Evolutionary conservation across 768 basidiomycete genomes (phyloP).

Genomic region (Lactarius psammicola): DNA sequence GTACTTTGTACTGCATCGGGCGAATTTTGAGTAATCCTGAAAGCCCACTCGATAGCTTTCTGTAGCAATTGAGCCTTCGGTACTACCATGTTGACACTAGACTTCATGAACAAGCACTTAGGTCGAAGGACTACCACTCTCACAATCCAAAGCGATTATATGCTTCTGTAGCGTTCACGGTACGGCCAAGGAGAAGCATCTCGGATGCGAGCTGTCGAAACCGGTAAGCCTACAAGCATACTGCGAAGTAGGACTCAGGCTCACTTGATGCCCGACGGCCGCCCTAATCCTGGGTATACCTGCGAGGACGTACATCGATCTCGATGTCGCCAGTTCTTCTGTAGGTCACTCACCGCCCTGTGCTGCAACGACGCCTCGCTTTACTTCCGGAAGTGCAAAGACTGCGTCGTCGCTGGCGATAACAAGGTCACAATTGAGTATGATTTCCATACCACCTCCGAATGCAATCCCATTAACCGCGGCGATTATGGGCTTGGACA

Average conservation of each 20-base stretch:
- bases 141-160: slow-evolving; percentile 72
- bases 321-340: not conserved
- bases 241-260: slow-evolving; percentile 25
- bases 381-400: slow-evolving; percentile 77
- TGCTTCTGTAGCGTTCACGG: slow-evolving; percentile 66
- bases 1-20: slow-evolving; percentile 79
- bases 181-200: slow-evolving; percentile 68
- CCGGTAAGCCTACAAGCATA: not conserved
- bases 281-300: slow-evolving; percentile 67
- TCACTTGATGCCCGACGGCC: slow-evolving; percentile 73
- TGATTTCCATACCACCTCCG: slow-evolving; percentile 38
- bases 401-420: slow-evolving; percentile 63
- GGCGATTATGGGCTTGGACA: slow-evolving; percentile 73
- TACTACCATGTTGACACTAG: slow-evolving; percentile 71
- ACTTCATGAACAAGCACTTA: slow-evolving; percentile 10
- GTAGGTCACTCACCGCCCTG: slow-evolving; percentile 57
- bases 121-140: slow-evolving; percentile 29
- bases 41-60: slow-evolving; percentile 61
- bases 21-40: slow-evolving; percentile 59
- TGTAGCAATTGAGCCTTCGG: slow-evolving; percentile 52
- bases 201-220: slow-evolving; percentile 64
- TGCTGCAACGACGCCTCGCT: slow-evolving; percentile 68
- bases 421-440: slow-evolving; percentile 77
- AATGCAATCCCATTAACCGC: slow-evolving; percentile 69
- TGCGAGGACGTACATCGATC: slow-evolving; percentile 9